Evolutionary conservation across 2,329 filamentous ascomycete species (phyloP), one percentile per base, ranked within the genome.

Genomic region (Polychaeton citri): DNA sequence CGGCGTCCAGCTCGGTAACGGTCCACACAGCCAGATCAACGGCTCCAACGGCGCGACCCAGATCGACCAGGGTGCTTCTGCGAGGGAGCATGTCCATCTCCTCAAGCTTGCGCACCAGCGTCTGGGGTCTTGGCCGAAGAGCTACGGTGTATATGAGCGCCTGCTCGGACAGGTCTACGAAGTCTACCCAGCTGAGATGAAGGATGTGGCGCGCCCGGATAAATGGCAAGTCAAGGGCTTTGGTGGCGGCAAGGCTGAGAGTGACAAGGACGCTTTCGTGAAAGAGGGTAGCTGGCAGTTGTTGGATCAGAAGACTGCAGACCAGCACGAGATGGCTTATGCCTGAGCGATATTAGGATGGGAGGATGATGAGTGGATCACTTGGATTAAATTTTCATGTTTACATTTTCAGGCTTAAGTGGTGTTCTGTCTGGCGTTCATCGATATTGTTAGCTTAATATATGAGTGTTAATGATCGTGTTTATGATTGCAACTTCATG

Each of bases 151-250:
- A 46, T 71, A 70, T 43, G 60, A 68, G 47, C 55, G 53, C 4
- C 48, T 72, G 35, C 66, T 64, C 33, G 59, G 57, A 1, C 56
- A 65, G 33, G 34, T 69, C 5, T 66, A 65, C 49, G 44, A 52
- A 4, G 49, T 52, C 13, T 70, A 61, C 42, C 50, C 51, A 3
- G 38, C 44, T 4, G 54, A 59, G 19, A 50, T 68, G 47, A 59
- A 62, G 44, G 59, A 57, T 1, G 49, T 59, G 1, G 58, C 63
- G 38, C 63, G 63, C 1, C 60, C 65, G 1, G 65, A 68, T 52
- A 66, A 64, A 52, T 68, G 65, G 66, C 50, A 58, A 36, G 49
- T 62, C 9, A 64, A 66, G 49, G 53, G 46, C 0, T 68, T 61
- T 44, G 65, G 65, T 1, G 37, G 40, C 6, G 66, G 66, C 3